Base-by-base conservation (phyloP, 495 filamentous ascomycete genomes). In the Bryoglossum gracile region DNA sequence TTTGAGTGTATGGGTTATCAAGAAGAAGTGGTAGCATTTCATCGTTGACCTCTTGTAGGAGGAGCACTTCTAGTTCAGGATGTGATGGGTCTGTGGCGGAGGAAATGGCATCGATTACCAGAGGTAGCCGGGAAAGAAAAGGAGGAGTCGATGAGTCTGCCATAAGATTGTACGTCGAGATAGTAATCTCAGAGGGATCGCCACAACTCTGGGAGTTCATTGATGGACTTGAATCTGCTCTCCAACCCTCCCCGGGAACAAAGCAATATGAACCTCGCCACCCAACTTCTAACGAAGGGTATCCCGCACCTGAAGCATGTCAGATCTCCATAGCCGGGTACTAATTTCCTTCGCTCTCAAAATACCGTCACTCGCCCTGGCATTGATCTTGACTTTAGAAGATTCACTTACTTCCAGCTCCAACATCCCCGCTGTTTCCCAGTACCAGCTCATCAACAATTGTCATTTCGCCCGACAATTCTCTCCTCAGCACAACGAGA, bases 41-140 rank as follows among this genome's bases (percentile, higher is more conserved):
- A 48, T 81, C 74, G 0, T 77, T 76, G 18, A 81, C 74, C 60
- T 80, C 77, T 58, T 81, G 68, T 6, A 82, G 63, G 16, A 76
- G 62, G n/a, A 81, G 50, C 13, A 78, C 58, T 68, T 10, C 72
- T 63, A 1, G 50, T 35, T 21, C 67, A 65, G 4, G 48, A 21
- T 0, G 54, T 14, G 5, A 67, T 55, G 37, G 78, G 51, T 34
- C 78, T 59, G 50, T 68, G 68, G 13, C 44, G 16, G 26, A 56
- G 19, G 50, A 50, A 30, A 62, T 55, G 0, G 59, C 47, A 16
- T 64, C 46, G 26, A 76, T 36, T 16, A 80, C 52, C 14, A 74
- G 62, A 4, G 74, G 67, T 58, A 78, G 71, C 33, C 77, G 68
- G 17, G 64, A 59, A 13, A 59, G 44, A n/a, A 69, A 64, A 3